Conservation (phyloP, 2,329 filamentous ascomycete species). For the Fusarium torulosum region DNA sequence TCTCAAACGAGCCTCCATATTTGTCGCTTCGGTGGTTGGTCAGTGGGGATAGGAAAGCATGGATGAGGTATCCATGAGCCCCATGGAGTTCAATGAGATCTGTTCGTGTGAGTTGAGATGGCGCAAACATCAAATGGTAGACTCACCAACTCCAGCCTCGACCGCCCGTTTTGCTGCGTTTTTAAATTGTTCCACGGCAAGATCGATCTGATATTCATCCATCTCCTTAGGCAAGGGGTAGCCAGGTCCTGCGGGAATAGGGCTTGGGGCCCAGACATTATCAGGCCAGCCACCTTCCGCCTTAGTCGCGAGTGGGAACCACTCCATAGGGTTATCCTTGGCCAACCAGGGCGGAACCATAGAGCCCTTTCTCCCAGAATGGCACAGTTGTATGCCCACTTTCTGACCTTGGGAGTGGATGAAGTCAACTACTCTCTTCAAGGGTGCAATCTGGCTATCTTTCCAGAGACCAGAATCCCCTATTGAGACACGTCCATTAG, state of each 20-base stretch:
- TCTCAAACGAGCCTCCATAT: slow-evolving; percentile 75
- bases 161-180: neutral
- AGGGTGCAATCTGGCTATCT: neutral
- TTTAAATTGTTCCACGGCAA: neutral
- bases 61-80: neutral
- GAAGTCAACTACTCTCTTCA: neutral
- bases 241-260: neutral
- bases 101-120: fast-evolving
- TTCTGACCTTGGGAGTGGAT: neutral
- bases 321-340: neutral
- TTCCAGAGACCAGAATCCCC: slow-evolving; percentile 6
- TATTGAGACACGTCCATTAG: neutral
- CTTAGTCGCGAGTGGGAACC: neutral
- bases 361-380: neutral
- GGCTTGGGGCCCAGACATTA: neutral
- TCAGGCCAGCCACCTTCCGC: neutral
- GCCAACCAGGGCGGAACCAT: neutral
- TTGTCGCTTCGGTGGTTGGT: slow-evolving; percentile 64
- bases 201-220: fast-evolving
- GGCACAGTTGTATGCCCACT: neutral
- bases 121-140: fast-evolving
- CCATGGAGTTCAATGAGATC: slow-evolving; percentile 15
- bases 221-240: neutral
- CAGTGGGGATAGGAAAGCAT: neutral
- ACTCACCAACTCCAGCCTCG: slow-evolving; percentile 1